A percentile compares a stretch with the other conserved stretches of the same genome.
Conservation (phyloP, 2,329 filamentous ascomycete species). For the Ilyonectria mors-panacis region DNA sequence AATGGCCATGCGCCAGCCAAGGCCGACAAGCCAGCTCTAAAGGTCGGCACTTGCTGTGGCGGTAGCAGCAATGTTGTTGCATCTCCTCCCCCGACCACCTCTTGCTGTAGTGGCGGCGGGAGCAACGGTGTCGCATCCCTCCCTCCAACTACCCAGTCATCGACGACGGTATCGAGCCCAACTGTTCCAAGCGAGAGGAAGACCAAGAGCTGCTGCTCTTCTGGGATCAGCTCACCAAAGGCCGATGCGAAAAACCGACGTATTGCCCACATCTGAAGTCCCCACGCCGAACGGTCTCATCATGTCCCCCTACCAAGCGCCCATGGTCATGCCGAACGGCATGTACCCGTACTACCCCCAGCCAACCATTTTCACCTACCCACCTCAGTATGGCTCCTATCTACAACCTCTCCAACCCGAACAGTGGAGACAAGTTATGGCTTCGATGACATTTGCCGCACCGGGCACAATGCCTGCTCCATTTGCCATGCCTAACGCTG, state of each 20-base stretch:
- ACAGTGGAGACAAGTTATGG: conserved; percentile 66
- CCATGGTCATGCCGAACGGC: conserved; percentile 56
- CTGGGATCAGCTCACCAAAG: conserved; percentile 41
- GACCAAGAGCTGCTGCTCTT: conserved; percentile 51
- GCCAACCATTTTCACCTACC: conserved; percentile 66
- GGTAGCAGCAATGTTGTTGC: conserved; percentile 34
- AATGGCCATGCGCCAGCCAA: conserved; percentile 40
- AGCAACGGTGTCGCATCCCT: conserved; percentile 19
- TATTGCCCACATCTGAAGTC: conserved; percentile 37
- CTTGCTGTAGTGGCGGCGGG: conserved; percentile 55
- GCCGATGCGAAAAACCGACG: conserved; percentile 37
- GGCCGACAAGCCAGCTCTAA: conserved; percentile 32
- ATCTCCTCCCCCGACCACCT: conserved; percentile 37
- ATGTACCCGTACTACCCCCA: conserved; percentile 60
- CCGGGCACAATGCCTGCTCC: conserved; percentile 50
- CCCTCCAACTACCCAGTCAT: conserved; percentile 13
- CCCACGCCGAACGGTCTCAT: conserved; percentile 50
- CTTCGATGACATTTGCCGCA: conserved; percentile 55
- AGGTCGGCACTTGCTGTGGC: conserved; percentile 56
- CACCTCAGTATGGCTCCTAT: conserved; percentile 68
- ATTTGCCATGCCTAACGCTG: conserved; percentile 44
- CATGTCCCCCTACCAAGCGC: conserved; percentile 55
- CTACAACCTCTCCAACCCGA: conserved; percentile 69
- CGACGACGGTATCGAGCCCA: conserved; percentile 36
- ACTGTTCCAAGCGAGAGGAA: conserved; percentile 38